Base-by-base conservation (phyloP, 2,329 filamentous ascomycete genomes). In the Sporothrix dimorphospora region DNA sequence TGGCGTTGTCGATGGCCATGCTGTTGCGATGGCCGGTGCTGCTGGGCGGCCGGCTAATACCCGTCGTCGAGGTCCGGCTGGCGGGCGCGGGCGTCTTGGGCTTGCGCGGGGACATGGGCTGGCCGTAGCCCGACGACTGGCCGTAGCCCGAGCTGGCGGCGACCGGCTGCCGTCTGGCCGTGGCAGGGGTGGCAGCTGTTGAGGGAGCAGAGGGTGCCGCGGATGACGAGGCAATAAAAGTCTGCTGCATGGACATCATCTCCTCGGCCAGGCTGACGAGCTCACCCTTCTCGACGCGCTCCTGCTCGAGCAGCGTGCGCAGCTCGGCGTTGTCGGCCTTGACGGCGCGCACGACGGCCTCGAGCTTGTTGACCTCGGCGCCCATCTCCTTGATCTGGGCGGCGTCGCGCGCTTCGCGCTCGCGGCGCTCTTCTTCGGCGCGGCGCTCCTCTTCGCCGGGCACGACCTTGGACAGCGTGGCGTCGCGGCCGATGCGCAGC, bases 281-380 rank as follows among this genome's bases (percentile, higher is more conserved):
- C 81, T 95, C 93, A 70, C 92, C 91, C 84, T 96, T 95, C 82
- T 96, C 93, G 24, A 94, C 87, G 7, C 93, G 87, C 82, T 96
- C 93, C 73, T 87, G 85, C 79, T 94, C 90, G 8, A 96, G 85
- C 76, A 92, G 86, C 21, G 83, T 80, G 45, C 91, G 83, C 34
- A 94, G 84, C 45, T 88, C 85, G 42, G 88, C 85, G 75, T 94
- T 93, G 76, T 95, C 92, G 4, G 85, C 83, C 79, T 91, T 89
- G 59, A 96, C 85, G 7, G 90, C 90, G 42, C 84, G 82, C 72
- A 96, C 84, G 72, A 96, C 91, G 6, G 91, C 89, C 76, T 91
- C 89, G 12, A 97, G 86, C 69, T 93, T 91, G 75, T 92, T 89
- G 38, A 94, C 87, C 77, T 92, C 90, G 24, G 93, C 93, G 71